A percentile compares a stretch with the other conserved stretches of the same genome.
phyloP scores from a whole-genome alignment of 495 filamentous ascomycete species.

The Parmelia sp. region DNA sequence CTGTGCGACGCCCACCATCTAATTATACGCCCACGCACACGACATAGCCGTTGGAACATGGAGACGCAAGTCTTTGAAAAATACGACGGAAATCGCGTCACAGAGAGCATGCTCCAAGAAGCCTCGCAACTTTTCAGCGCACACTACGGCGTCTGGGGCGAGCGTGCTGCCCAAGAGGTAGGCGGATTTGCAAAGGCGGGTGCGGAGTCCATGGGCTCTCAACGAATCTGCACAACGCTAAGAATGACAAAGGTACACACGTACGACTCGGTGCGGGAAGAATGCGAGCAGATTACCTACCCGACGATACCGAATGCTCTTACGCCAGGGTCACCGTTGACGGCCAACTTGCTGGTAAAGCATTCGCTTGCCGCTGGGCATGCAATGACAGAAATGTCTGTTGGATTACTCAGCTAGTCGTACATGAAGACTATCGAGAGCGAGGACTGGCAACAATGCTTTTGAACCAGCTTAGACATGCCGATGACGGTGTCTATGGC shows the following conservation, averaged over 20 bases:
- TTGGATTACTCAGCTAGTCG: constrained; percentile 39
- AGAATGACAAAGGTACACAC: constrained; percentile 25
- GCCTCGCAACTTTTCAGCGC: constrained; percentile 33
- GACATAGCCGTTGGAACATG: no score
- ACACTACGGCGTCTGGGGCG: constrained; percentile 34
- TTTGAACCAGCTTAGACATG: constrained; percentile 25
- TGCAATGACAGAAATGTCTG: constrained; percentile 27
- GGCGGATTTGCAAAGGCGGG: constrained; percentile 25
- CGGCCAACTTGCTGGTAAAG: constrained; percentile 33
- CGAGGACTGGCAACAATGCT: constrained; percentile 31
- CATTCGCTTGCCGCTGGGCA: constrained; percentile 34
- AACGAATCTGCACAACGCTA: not conserved
- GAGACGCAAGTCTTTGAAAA: constrained; percentile 21
- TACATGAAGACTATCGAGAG: constrained; percentile 31
- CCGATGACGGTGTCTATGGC: constrained; percentile 32
- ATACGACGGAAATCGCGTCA: constrained; percentile 16
- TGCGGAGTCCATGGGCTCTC: constrained; percentile 12
- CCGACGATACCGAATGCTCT: constrained; percentile 21
- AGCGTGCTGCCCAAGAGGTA: constrained; percentile 18
- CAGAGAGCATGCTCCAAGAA: no score
- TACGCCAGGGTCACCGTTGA: constrained; percentile 31
- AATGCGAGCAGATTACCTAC: constrained; percentile 27
- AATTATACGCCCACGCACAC: no score
- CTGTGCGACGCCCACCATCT: no score
- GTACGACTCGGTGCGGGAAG: constrained; percentile 25